These are phyloP conservation scores for Globisporangium perplexum DNA, from an alignment of 352 stramenopile species.

Conservation along the genomic window DNA sequence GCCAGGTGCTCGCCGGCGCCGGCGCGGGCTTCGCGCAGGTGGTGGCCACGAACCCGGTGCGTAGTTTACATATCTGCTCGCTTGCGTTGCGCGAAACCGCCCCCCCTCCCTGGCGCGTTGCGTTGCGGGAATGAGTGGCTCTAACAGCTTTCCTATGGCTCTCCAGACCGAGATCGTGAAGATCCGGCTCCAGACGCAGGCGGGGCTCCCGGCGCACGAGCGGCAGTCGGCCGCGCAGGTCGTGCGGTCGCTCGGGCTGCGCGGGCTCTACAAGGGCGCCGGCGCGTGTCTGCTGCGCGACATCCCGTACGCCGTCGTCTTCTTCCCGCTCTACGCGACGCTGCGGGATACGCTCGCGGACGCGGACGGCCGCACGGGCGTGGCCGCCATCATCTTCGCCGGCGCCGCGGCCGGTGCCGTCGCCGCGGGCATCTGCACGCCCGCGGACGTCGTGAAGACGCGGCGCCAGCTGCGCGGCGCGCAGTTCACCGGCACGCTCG, in stretches of 20 bases:
- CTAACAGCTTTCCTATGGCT: constrained; percentile 7
- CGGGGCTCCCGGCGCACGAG: constrained; percentile 52
- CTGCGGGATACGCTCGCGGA: constrained; percentile 47
- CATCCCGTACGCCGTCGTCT: constrained; percentile 91
- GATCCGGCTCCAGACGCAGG: constrained; percentile 89
- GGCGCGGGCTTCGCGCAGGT: constrained; percentile 79
- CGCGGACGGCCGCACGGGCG: constrained; percentile 44
- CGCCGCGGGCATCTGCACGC: constrained; percentile 52
- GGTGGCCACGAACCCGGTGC: constrained; percentile 81
- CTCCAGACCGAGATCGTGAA: constrained; percentile 87
- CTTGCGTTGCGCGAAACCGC: constrained; percentile 3
- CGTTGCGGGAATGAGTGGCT: not conserved
- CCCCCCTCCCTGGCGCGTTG: too few species aligned
- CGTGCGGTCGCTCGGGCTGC: constrained; percentile 60
- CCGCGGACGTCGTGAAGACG: constrained; percentile 89
- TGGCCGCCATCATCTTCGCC: constrained; percentile 56
- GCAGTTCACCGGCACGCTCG: constrained; percentile 74
- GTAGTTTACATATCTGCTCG: constrained; percentile 9
- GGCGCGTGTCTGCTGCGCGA: constrained; percentile 88
- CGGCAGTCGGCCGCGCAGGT: constrained; percentile 55
- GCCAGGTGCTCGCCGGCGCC: constrained; percentile 62
- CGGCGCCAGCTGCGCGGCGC: constrained; percentile 74
- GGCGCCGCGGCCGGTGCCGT: constrained; percentile 56
- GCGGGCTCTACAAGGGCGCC: constrained; percentile 83
- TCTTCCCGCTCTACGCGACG: constrained; percentile 89